A percentile compares a stretch with the other conserved stretches of the same genome.
Conservation (phyloP, 164 flowering plant genomes). For the Aristolochia californica region DNA sequence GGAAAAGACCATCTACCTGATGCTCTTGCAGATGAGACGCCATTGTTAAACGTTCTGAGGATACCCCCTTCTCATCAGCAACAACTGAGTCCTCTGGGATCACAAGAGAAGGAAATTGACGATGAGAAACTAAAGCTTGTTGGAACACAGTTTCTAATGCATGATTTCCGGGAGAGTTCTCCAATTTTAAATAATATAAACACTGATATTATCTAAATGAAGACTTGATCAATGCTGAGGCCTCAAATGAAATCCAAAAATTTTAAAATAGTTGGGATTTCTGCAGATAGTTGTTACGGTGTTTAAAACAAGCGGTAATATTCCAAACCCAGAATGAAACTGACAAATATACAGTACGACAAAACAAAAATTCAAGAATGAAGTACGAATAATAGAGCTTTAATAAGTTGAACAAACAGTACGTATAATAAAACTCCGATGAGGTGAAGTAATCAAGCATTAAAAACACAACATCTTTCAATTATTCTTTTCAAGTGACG, state of each 20-base stretch:
- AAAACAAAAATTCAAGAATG: no score
- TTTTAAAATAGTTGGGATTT: not conserved
- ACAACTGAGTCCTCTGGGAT: conserved; percentile 24
- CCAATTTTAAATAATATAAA: not conserved
- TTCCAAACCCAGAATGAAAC: no score
- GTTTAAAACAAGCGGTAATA: no score
- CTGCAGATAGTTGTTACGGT: no score
- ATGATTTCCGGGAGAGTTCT: not conserved
- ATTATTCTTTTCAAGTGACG: no score
- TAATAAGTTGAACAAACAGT: no score
- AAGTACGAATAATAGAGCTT: no score
- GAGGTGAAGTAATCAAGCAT: no score
- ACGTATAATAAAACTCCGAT: no score
- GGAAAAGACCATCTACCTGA: conserved; percentile 28
- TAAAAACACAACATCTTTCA: no score
- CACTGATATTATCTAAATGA: not conserved
- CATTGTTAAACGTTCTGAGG: conserved; percentile 27
- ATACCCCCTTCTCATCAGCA: conserved; percentile 25
- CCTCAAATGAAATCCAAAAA: not conserved
- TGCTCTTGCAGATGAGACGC: conserved; percentile 33
- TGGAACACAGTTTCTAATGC: not conserved
- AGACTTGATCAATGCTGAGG: not conserved
- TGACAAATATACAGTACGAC: no score
- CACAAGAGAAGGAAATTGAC: not conserved
- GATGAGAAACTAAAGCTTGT: not conserved